Conservation (phyloP, 805 yeast species). For the baker's yeast (Saccharomyces cerevisiae) region DNA sequence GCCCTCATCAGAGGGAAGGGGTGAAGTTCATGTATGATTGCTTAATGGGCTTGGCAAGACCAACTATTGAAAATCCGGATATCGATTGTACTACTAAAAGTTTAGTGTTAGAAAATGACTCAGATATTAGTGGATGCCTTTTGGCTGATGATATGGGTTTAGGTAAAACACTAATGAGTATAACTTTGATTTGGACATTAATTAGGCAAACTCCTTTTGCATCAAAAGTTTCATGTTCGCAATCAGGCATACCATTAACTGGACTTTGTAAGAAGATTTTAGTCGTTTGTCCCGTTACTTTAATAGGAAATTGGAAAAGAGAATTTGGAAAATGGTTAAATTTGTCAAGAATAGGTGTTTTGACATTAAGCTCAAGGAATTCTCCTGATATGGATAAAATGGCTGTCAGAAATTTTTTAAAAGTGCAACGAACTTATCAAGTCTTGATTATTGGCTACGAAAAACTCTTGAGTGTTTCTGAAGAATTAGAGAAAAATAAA, state of each 20-base stretch:
- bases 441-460: conserved; percentile 86
- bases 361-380: conserved; percentile 46
- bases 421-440: conserved; percentile 61
- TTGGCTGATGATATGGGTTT: conserved; percentile 97
- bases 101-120: conserved; percentile 17
- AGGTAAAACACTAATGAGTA: conserved; percentile 83
- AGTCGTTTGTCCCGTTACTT: conserved; percentile 86
- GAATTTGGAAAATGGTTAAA: conserved; percentile 90
- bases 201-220: conserved; percentile 54
- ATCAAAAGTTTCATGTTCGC: conserved; percentile 28
- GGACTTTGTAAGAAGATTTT: conserved; percentile 49
- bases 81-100: conserved; percentile 8
- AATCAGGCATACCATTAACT: conserved; percentile 27
- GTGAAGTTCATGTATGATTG: conserved; percentile 75
- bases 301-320: conserved; percentile 76
- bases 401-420: conserved; percentile 52
- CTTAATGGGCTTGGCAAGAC: conserved; percentile 57
- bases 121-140: conserved; percentile 53
- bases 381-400: conserved; percentile 46
- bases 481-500: conserved; percentile 36
- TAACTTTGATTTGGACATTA: conserved; percentile 76
- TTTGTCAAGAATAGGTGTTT: conserved; percentile 51
- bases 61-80: conserved; percentile 8
- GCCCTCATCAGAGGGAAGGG: conserved; percentile 86
- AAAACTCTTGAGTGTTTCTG: conserved; percentile 48